Conservation (phyloP, 352 stramenopile species). For the Globisporangium megalacanthum region DNA sequence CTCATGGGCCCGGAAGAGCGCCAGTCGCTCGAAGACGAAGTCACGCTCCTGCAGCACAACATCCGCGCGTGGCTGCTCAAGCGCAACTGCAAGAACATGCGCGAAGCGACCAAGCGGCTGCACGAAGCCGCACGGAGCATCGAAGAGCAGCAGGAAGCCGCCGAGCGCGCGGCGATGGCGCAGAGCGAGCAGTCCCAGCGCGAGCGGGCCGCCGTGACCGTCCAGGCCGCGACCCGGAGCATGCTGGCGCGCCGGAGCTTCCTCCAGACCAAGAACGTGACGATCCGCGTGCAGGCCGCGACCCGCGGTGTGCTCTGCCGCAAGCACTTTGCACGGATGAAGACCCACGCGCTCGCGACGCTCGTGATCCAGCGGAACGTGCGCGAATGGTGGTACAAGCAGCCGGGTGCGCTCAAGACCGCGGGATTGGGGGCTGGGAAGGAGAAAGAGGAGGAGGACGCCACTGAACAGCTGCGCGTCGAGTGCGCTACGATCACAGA, state of each 20-base stretch:
- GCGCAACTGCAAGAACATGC: conserved; percentile 86
- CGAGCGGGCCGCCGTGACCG: conserved; percentile 73
- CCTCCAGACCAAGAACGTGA: conserved; percentile 78
- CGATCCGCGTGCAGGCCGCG: conserved; percentile 82
- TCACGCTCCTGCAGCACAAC: conserved; percentile 82
- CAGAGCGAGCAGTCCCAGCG: conserved; percentile 41
- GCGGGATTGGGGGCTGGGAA: too few species aligned
- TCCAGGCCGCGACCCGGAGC: conserved; percentile 77
- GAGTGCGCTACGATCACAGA: neutral
- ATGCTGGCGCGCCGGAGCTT: conserved; percentile 83
- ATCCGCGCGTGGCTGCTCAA: conserved; percentile 84
- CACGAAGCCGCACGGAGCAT: conserved; percentile 69
- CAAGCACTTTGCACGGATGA: conserved; percentile 86
- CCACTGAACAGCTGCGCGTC: neutral
- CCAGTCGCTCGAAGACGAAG: conserved; percentile 83
- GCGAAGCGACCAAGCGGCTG: conserved; percentile 78
- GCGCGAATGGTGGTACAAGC: conserved; percentile 80
- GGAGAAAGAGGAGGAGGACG: neutral
- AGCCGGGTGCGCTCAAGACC: conserved; percentile 18
- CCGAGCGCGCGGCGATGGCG: conserved; percentile 12
- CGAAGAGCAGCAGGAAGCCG: conserved; percentile 23
- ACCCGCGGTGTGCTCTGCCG: conserved; percentile 76
- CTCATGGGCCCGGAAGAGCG: conserved; percentile 83
- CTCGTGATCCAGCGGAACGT: conserved; percentile 84
- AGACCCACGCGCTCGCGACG: conserved; percentile 73